Evolutionary conservation across 2,329 filamentous ascomycete species (phyloP).

Genomic region (Diaporthe ampelina): DNA sequence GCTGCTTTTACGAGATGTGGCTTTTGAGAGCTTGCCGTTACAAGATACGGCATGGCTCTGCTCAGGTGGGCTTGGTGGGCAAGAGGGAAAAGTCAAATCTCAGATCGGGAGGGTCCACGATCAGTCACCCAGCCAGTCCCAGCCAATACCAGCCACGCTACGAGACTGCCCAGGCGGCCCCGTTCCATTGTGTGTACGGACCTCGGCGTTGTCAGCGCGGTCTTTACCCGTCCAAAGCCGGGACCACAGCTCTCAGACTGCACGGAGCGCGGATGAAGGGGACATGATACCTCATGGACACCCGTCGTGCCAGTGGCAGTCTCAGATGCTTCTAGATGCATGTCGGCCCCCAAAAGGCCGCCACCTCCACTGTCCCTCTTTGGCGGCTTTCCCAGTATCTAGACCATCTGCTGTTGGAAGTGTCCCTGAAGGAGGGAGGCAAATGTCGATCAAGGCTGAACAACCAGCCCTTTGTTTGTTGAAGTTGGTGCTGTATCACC

Average conservation of each 20-base stretch:
- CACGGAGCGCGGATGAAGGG: conserved; percentile 9
- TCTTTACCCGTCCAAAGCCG: conserved; percentile 9
- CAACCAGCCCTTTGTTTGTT: conserved; percentile 34
- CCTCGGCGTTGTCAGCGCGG: conserved; percentile 18
- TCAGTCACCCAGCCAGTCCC: neutral
- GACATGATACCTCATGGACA: conserved; percentile 3
- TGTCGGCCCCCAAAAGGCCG: conserved; percentile 24
- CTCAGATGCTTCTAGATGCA: conserved; percentile 28
- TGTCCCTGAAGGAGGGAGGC: conserved; percentile 6
- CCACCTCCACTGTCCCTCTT: conserved; percentile 2
- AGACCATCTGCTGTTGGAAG: conserved; percentile 2
- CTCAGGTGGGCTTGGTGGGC: neutral
- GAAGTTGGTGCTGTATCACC: conserved; percentile 28
- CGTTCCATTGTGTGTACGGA: conserved; percentile 4
- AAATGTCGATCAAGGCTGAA: conserved; percentile 24
- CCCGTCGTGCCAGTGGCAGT: neutral
- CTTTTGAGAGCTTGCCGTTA: neutral
- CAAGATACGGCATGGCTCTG: neutral
- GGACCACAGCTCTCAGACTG: conserved; percentile 6
- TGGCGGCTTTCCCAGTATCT: neutral
- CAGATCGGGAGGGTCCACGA: conserved; percentile 5
- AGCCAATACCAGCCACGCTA: neutral
- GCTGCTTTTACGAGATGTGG: conserved; percentile 7
- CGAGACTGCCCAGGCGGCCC: neutral
- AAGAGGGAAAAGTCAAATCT: neutral